Evolutionary conservation across 2,329 filamentous ascomycete genomes (phyloP).

Genomic region (Aspergillus tanneri): DNA sequence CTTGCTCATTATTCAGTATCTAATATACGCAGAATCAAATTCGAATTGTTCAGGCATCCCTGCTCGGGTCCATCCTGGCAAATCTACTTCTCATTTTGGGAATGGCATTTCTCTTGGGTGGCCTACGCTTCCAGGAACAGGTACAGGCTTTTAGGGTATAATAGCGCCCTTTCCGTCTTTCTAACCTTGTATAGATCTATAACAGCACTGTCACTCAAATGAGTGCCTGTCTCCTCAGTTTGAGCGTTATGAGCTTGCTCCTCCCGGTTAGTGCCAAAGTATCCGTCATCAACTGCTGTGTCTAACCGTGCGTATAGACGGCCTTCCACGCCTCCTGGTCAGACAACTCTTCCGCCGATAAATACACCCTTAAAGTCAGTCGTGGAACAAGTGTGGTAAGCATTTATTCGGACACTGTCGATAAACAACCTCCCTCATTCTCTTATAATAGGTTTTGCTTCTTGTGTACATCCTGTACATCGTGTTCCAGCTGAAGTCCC

Average conservation of each 20-base stretch:
- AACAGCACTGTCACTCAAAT: slow-evolving; percentile 95
- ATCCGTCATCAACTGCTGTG: background rate
- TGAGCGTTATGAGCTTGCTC: slow-evolving; percentile 85
- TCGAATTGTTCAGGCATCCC: slow-evolving; percentile 84
- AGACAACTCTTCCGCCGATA: slow-evolving; percentile 61
- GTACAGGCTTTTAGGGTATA: slow-evolving; percentile 43
- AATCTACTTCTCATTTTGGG: slow-evolving; percentile 86
- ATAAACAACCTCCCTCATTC: background rate
- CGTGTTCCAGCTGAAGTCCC: slow-evolving; percentile 86
- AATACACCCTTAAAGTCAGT: slow-evolving; percentile 75
- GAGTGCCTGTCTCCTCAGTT: slow-evolving; percentile 86
- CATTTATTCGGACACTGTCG: slow-evolving; percentile 17
- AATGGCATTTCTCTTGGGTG: slow-evolving; percentile 87
- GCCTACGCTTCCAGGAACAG: slow-evolving; percentile 83
- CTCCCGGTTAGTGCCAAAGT: slow-evolving; percentile 64
- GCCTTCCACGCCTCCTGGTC: slow-evolving; percentile 89
- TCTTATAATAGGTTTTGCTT: slow-evolving; percentile 66
- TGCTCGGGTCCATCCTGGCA: slow-evolving; percentile 84
- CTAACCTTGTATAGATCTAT: slow-evolving; percentile 62
- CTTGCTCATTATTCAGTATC: background rate
- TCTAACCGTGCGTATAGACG: slow-evolving; percentile 53
- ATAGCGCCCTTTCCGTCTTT: background rate
- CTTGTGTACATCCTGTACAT: slow-evolving; percentile 82
- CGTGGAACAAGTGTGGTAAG: slow-evolving; percentile 82
- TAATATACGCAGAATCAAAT: slow-evolving; percentile 62